These are phyloP conservation scores for Sporisorium iseilematis-ciliati DNA, from an alignment of 1,284 basidiomycete species.

Conservation along the genomic window DNA sequence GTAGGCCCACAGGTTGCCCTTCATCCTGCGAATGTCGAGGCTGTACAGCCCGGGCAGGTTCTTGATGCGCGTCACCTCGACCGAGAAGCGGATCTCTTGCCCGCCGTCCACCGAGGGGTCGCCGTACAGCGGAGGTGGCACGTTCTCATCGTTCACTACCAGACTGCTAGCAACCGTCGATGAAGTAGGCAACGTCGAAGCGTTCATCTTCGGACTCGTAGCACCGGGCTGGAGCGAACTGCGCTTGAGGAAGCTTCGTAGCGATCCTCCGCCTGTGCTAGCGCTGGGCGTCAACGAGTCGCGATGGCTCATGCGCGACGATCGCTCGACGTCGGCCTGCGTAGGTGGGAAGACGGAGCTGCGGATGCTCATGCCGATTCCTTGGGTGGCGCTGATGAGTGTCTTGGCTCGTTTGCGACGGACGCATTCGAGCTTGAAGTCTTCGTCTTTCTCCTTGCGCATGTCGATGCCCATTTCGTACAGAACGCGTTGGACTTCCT, in stretches of 20 bases:
- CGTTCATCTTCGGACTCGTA: slow-evolving; percentile 21
- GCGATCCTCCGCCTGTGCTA: slow-evolving; percentile 41
- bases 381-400: slow-evolving; percentile 60
- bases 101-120: slow-evolving; percentile 63
- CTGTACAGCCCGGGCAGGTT: slow-evolving; percentile 67
- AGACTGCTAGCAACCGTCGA: slow-evolving; percentile 23
- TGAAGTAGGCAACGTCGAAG: slow-evolving; percentile 14
- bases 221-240: slow-evolving; percentile 42
- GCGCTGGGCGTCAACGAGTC: slow-evolving; percentile 33
- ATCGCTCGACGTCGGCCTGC: slow-evolving; percentile 62
- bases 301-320: slow-evolving; percentile 42
- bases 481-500: slow-evolving; percentile 82
- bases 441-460: slow-evolving; percentile 84
- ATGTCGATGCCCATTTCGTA: slow-evolving; percentile 91
- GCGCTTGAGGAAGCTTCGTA: slow-evolving; percentile 60
- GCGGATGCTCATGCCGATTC: slow-evolving; percentile 60
- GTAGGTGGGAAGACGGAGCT: slow-evolving; percentile 63
- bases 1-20: slow-evolving; percentile 67
- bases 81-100: slow-evolving; percentile 67
- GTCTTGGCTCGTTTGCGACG: slow-evolving; percentile 63
- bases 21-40: slow-evolving; percentile 66
- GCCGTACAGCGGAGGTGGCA: slow-evolving; percentile 64
- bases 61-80: slow-evolving; percentile 67
- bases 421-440: slow-evolving; percentile 67
- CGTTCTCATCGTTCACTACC: slow-evolving; percentile 38